Conservation (phyloP, 2,329 filamentous ascomycete genomes). For the Zasmidium cellare region DNA sequence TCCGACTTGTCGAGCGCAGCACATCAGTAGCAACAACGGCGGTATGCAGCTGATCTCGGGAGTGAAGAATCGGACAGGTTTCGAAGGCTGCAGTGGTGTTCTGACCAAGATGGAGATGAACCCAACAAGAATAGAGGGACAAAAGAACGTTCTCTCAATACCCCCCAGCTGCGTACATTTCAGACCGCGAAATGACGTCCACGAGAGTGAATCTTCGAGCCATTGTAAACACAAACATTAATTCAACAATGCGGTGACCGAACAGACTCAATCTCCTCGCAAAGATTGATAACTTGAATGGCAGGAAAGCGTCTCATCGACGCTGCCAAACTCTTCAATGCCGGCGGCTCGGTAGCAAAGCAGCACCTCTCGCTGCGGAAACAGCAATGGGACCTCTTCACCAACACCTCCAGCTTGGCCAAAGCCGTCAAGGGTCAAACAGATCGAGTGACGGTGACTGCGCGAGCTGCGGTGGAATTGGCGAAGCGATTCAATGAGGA, state of each 20-base stretch:
- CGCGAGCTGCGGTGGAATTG: constrained; percentile 61
- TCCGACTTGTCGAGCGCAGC: no score
- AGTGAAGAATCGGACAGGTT: no score
- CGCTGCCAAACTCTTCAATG: constrained; percentile 52
- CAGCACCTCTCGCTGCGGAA: constrained; percentile 61
- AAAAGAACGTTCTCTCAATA: no score
- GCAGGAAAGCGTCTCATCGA: constrained; percentile 54
- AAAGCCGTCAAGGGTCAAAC: constrained; percentile 63
- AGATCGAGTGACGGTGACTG: constrained; percentile 61
- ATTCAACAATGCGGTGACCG: not conserved
- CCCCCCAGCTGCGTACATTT: no score
- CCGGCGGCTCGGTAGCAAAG: constrained; percentile 46
- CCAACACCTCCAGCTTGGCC: constrained; percentile 63
- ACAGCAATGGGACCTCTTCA: constrained; percentile 63
- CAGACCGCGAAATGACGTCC: not conserved
- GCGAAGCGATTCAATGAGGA: constrained; percentile 59
- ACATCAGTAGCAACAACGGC: no score
- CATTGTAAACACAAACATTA: not conserved
- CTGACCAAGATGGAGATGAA: no score
- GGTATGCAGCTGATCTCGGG: no score
- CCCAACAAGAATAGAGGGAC: no score
- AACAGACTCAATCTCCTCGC: not conserved
- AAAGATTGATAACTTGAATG: constrained; percentile 36
- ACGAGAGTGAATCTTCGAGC: not conserved
- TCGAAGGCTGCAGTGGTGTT: no score